Percentiles rank a stretch among this genome's conserved stretches.
phyloP scores from a whole-genome alignment of 2,329 filamentous ascomycete genomes.

The Aspergillus glaucus region DNA sequence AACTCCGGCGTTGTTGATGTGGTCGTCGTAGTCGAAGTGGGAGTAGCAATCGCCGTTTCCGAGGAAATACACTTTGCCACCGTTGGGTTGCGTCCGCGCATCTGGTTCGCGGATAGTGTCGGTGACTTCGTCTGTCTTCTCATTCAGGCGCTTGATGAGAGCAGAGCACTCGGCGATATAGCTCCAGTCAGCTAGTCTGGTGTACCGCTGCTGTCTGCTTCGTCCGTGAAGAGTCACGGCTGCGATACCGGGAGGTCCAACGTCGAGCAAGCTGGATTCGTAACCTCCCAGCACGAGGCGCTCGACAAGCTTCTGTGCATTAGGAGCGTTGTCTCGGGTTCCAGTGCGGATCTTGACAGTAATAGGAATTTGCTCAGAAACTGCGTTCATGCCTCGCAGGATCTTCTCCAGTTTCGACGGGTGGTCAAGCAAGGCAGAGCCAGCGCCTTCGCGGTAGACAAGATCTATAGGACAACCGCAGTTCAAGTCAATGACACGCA shows the following conservation, averaged over 20 bases:
- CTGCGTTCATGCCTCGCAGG: conserved; percentile 88
- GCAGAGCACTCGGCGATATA: conserved; percentile 89
- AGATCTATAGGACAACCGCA: conserved; percentile 96
- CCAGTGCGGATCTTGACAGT: conserved; percentile 94
- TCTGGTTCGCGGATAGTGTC: conserved; percentile 79
- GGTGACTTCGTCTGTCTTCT: conserved; percentile 56
- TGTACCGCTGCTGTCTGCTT: conserved; percentile 91
- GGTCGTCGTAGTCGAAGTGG: conserved; percentile 75
- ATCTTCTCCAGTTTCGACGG: conserved; percentile 89
- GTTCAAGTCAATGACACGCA: conserved; percentile 91
- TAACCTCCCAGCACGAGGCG: conserved; percentile 73
- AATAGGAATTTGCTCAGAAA: conserved; percentile 84
- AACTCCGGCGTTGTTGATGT: conserved; percentile 70
- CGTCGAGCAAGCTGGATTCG: conserved; percentile 60
- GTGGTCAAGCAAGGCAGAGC: conserved; percentile 84
- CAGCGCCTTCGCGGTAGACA: conserved; percentile 79
- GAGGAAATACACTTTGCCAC: conserved; percentile 76
- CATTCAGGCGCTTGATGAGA: conserved; percentile 73
- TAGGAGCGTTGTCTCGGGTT: conserved; percentile 71
- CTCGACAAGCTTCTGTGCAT: conserved; percentile 72
- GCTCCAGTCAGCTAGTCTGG: conserved; percentile 82
- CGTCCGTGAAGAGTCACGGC: conserved; percentile 94
- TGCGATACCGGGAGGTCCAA: conserved; percentile 75
- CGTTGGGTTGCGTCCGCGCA: conserved; percentile 62
- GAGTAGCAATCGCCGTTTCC: conserved; percentile 97